Base-by-base conservation (phyloP, 1,284 basidiomycete species). In the Cystobasidium sp. region DNA sequence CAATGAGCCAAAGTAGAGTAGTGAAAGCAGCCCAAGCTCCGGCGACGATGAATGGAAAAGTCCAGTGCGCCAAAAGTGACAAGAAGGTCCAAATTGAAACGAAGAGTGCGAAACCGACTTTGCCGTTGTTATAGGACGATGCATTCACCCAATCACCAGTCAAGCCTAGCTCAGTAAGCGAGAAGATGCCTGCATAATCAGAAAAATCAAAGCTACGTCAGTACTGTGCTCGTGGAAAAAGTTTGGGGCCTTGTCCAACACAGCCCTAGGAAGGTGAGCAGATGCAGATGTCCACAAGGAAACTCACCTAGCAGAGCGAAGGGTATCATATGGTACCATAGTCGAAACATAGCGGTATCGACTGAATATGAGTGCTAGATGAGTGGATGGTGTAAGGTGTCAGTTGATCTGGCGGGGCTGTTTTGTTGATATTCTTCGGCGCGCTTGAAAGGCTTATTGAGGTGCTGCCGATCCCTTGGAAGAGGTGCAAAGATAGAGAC, bases 51-150 rank as follows among this genome's bases (percentile, higher is more conserved):
- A 49, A 63, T 10, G 61, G 61, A 20, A 63, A 63, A 8, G 61
- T 63, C 61, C 61, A 63, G 20, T 63, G 61, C 22, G 20, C 44
- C 5, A 63, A 44, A 9, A 63, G 61, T 18, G 44, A 47, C 20
- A 63, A 43, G 61, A 63, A 46, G n/a, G 61, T 63, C 61, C 61
- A 63, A 24, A 63, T 51, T 41, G 61, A 63, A 4, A 63, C 61
- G 20, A 63, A 63, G 61, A 63, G 44, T 37, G 61, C 61, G 47
- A 63, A 63, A 8, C 61, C 61, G 14, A 51, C 43, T 63, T 44
- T 22, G 44, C 61, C 61, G 20, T 51, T 51, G 5, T 43, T 47
- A 44, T 16, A 51, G 44, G 47, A 44, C n/a, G 20, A 1, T 12
- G 44, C 47, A 31, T 47, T 51, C 43, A 51, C 31, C 61, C 61